Evolutionary conservation across 2,329 filamentous ascomycete genomes (phyloP).

Genomic region (Paraconiothyrium sp.): DNA sequence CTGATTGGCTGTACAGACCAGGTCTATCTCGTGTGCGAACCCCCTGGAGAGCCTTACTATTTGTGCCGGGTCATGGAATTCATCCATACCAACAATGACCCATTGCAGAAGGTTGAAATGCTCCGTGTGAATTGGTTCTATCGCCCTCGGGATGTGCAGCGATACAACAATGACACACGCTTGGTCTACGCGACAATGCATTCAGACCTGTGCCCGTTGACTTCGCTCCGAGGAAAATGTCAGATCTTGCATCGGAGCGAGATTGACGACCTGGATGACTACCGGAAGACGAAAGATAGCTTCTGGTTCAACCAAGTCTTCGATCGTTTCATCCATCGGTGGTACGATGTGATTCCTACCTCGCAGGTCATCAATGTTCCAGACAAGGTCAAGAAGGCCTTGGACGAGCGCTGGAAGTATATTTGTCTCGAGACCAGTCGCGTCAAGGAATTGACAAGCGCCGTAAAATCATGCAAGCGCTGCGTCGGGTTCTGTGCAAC

Average conservation of each 20-base stretch:
- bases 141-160: conserved; percentile 92
- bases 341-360: conserved; percentile 96
- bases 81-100: conserved; percentile 77
- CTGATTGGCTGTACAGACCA: conserved; percentile 68
- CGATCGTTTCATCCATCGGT: conserved; percentile 97
- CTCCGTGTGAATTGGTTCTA: conserved; percentile 99
- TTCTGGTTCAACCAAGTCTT: conserved; percentile 99
- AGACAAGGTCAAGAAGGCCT: conserved; percentile 90
- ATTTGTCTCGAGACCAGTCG: conserved; percentile 93
- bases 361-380: conserved; percentile 95
- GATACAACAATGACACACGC: conserved; percentile 89
- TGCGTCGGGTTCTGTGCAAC: conserved; percentile 91
- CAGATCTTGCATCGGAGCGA: conserved; percentile 88
- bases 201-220: conserved; percentile 92
- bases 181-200: conserved; percentile 98
- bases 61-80: conserved; percentile 99
- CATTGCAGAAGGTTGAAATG: conserved; percentile 78
- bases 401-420: conserved; percentile 96
- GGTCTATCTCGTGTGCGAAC: conserved; percentile 96
- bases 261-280: conserved; percentile 82
- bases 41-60: conserved; percentile 97
- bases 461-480: conserved; percentile 94
- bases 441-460: conserved; percentile 93
- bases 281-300: conserved; percentile 82
- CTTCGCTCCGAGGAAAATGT: conserved; percentile 92